Conservation (phyloP, 2,329 filamentous ascomycete genomes). For the Hypoxylon sp. region DNA sequence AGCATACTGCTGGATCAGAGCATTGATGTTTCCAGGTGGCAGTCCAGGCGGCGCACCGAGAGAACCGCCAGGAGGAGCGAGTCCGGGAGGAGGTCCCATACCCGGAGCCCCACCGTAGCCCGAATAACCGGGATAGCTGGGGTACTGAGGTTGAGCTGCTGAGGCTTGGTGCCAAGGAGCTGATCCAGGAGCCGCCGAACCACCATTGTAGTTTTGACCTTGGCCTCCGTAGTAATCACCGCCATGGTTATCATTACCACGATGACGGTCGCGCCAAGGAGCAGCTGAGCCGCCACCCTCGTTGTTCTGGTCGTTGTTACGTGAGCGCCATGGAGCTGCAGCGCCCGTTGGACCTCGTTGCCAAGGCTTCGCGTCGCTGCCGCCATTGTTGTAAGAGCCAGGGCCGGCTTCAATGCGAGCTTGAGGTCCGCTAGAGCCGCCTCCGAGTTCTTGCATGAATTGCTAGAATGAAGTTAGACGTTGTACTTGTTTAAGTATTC, state of each 20-base stretch:
- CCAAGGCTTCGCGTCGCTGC: constrained; percentile 83
- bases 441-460: constrained; percentile 97
- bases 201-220: constrained; percentile 57
- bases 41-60: constrained; percentile 69
- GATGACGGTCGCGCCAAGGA: constrained; percentile 74
- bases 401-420: constrained; percentile 91
- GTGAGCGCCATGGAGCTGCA: constrained; percentile 82
- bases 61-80: constrained; percentile 59
- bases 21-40: constrained; percentile 68
- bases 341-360: constrained; percentile 87
- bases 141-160: constrained; percentile 71
- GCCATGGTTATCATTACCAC: constrained; percentile 62
- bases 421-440: constrained; percentile 76
- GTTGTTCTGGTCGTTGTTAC: constrained; percentile 67
- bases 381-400: constrained; percentile 70
- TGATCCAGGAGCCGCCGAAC: constrained; percentile 56
- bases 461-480: constrained; percentile 71
- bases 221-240: constrained; percentile 65
- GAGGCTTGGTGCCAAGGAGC: constrained; percentile 75
- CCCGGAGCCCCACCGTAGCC: constrained; percentile 69
- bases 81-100: constrained; percentile 62
- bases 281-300: constrained; percentile 66
- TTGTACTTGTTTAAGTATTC: neutral
- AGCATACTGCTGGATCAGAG: constrained; percentile 77
- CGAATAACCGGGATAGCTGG: constrained; percentile 63